Percentiles rank a stretch among this genome's conserved stretches.
Conservation (phyloP, 1,139 yeast species). For the Magnusiomyces tetraspermus region DNA sequence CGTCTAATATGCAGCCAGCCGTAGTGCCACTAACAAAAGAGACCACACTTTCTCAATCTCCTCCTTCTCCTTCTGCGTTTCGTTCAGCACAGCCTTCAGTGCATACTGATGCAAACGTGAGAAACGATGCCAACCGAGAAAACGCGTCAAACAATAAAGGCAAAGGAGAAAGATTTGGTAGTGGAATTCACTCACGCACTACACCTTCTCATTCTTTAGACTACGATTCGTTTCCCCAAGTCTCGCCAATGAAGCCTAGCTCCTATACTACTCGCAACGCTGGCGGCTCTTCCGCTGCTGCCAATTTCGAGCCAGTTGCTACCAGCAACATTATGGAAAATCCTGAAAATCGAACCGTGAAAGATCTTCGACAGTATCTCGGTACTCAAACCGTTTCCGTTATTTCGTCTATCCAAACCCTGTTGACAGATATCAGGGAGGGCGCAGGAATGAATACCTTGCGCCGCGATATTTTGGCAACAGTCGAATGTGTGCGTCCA, state of each 20-base stretch:
- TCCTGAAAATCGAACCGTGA: constrained; percentile 70
- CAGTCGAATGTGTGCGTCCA: constrained; percentile 65
- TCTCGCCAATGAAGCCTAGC: neutral
- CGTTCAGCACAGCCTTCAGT: too few relatives aligned
- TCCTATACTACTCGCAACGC: neutral
- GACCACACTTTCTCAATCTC: neutral
- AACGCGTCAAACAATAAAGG: too few relatives aligned
- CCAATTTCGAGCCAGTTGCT: neutral
- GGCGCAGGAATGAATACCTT: too few relatives aligned
- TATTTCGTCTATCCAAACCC: constrained; percentile 76
- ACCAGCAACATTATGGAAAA: constrained; percentile 21
- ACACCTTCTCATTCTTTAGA: neutral
- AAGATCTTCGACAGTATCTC: constrained; percentile 72
- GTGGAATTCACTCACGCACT: neutral
- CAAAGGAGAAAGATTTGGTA: too few relatives aligned
- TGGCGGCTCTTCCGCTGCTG: neutral
- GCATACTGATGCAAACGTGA: too few relatives aligned
- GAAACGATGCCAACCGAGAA: too few relatives aligned
- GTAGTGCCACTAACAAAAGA: neutral
- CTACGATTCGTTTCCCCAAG: neutral
- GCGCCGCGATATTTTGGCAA: constrained; percentile 61
- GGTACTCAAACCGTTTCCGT: constrained; percentile 94
- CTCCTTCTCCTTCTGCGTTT: constrained; percentile 1
- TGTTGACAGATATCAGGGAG: constrained; percentile 41
- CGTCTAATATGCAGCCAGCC: too few relatives aligned